Base-by-base conservation (phyloP, 2,329 filamentous ascomycete genomes). In the Aspergillus pseudoglaucus region DNA sequence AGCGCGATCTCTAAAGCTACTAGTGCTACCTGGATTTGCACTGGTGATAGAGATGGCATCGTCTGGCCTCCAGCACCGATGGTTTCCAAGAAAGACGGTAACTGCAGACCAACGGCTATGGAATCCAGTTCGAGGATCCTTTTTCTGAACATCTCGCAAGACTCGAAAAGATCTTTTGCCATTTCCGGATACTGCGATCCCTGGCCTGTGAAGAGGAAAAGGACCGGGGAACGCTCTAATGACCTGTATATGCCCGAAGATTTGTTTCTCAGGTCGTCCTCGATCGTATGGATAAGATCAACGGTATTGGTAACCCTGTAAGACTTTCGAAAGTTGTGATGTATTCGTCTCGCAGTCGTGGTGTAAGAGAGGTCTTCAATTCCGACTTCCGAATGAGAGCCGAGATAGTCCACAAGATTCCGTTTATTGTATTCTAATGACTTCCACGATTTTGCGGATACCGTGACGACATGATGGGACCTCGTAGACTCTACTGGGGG, bases 301-400 rank as follows among this genome's bases (percentile, higher is more conserved):
- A 12, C 10, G 4, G 17, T 20, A 12, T 12, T 20, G 3, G 37
- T 18, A 6, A 20, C 37, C 1, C 7, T 18, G 17, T 39, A 39
- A 6, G 37, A 6, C 18, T 39, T 20, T 17, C 63, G 53, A 52
- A 62, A 65, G 15, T 55, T 53, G 52, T 76, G 71, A 45, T 76
- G 74, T 7, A 66, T 60, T 2, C 74, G 69, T 30, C 75, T 65
- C 12, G 85, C 85, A 4, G 83, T 87, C 0, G 81, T 83, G 1
- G 82, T 84, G 64, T 87, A 88, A 0, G 83, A 78, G 1, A 88
- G 66, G 50, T 80, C 72, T 1, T 76, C 71, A 12, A 59, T 1
- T 44, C 67, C 2, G 63, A 56, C 41, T 35, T 35, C 25, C 8
- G 25, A 17, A 17, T 35, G 33, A 2, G 15, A n/a, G 7, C 15